Percentiles rank a stretch among this genome's conserved stretches.
phyloP scores from a whole-genome alignment of 345 rosid species.

The Carallia brachiata region DNA sequence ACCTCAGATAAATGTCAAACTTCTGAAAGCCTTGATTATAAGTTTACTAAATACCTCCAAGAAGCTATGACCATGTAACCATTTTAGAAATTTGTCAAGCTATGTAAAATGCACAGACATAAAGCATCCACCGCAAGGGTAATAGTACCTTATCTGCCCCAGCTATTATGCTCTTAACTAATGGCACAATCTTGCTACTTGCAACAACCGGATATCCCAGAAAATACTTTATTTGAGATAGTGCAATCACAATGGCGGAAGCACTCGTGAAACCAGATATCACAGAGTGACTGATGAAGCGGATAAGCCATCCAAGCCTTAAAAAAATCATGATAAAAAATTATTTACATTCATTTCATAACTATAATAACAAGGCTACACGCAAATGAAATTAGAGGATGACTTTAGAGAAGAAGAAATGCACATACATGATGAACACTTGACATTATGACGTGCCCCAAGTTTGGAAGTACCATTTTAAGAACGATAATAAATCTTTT shows the following conservation, averaged over 20 bases:
- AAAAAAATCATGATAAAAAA: slow-evolving; percentile 9
- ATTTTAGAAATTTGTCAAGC: too few species aligned
- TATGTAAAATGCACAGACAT: neutral
- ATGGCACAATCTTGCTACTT: slow-evolving; percentile 88
- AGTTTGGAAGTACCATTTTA: slow-evolving; percentile 7
- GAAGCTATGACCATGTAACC: neutral
- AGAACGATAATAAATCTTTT: neutral
- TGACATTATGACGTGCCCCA: neutral
- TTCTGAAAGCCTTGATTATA: too few species aligned
- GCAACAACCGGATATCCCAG: slow-evolving; percentile 77
- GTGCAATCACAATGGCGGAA: slow-evolving; percentile 92
- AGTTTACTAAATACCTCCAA: neutral
- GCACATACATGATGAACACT: neutral
- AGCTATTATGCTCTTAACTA: slow-evolving; percentile 82
- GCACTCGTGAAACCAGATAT: slow-evolving; percentile 96
- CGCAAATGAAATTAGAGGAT: slow-evolving; percentile 3
- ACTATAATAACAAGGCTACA: neutral
- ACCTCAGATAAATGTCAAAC: neutral
- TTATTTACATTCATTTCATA: neutral
- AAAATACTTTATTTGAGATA: slow-evolving; percentile 94
- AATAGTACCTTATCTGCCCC: slow-evolving; percentile 73
- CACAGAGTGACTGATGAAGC: slow-evolving; percentile 98
- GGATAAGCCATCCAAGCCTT: slow-evolving; percentile 99
- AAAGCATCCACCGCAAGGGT: neutral
- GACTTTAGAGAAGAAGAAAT: neutral